phyloP scores from a whole-genome alignment of 495 filamentous ascomycete species.

The Sporormia fimetaria region DNA sequence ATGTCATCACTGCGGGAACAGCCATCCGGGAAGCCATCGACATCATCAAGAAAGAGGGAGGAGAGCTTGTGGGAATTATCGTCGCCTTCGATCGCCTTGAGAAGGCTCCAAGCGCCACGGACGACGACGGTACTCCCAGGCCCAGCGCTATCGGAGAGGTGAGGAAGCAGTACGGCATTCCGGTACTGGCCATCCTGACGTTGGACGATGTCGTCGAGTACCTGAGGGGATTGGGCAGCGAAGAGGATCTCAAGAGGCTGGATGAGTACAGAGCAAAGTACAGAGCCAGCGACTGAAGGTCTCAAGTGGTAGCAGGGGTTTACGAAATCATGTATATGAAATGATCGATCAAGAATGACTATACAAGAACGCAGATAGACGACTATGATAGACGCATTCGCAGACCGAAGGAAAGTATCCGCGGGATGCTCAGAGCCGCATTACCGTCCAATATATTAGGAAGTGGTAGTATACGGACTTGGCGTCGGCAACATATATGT shows the following conservation, averaged over 20 bases:
- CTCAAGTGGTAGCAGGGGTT: background rate
- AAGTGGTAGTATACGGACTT: too few species aligned
- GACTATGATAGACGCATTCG: too few species aligned
- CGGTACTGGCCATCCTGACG: constrained; percentile 35
- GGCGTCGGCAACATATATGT: too few species aligned
- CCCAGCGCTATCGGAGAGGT: constrained; percentile 58
- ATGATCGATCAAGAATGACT: too few species aligned
- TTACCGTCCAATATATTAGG: too few species aligned
- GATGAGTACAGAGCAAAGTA: constrained; percentile 73
- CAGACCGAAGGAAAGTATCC: too few species aligned
- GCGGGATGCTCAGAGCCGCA: too few species aligned
- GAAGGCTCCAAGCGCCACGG: constrained; percentile 44
- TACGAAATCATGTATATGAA: background rate
- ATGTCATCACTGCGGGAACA: constrained; percentile 90
- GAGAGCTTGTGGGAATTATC: constrained; percentile 69
- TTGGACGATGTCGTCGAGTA: constrained; percentile 73
- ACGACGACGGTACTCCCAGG: constrained; percentile 28
- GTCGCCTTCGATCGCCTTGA: constrained; percentile 84
- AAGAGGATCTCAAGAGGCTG: constrained; percentile 56
- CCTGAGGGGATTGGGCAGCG: constrained; percentile 40
- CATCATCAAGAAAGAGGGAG: constrained; percentile 71
- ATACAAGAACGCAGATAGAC: too few species aligned
- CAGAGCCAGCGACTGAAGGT: constrained; percentile 44
- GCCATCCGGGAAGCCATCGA: constrained; percentile 82
- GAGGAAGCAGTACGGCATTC: constrained; percentile 46